Evolutionary conservation across 305 asterid genomes (phyloP).

Genomic region (Fraxinus floribunda): DNA sequence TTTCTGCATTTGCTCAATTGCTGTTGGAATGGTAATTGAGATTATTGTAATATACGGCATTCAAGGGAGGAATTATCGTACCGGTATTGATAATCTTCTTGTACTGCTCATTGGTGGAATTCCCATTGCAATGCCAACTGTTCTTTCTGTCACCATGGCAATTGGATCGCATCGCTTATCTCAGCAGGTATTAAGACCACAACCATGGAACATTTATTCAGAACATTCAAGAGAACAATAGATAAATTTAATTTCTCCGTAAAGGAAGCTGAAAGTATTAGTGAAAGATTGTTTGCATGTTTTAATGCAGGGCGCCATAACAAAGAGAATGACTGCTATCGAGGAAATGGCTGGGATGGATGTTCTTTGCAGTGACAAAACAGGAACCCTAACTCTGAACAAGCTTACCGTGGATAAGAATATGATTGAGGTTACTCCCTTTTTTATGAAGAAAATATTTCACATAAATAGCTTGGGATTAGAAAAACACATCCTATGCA

Average conservation of each 20-base stretch:
- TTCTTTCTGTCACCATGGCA: constrained; percentile 66
- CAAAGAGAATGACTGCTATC: constrained; percentile 73
- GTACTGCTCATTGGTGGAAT: constrained; percentile 62
- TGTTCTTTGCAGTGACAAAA: constrained; percentile 73
- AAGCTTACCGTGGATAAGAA: constrained; percentile 68
- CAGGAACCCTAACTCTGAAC: constrained; percentile 69
- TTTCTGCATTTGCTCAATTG: constrained; percentile 68
- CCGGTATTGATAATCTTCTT: constrained; percentile 54
- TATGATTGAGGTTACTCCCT: constrained; percentile 44
- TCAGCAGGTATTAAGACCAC: constrained; percentile 45
- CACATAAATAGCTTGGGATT: not conserved
- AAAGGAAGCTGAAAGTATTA: not conserved
- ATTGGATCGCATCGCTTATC: constrained; percentile 64
- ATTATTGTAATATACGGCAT: constrained; percentile 42
- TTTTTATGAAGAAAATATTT: not conserved
- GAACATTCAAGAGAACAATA: not conserved
- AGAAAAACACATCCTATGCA: not conserved
- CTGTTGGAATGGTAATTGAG: constrained; percentile 54
- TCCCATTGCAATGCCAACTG: constrained; percentile 73
- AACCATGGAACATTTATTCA: not conserved
- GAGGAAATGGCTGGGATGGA: constrained; percentile 85
- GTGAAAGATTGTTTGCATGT: not conserved
- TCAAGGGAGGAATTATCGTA: constrained; percentile 38
- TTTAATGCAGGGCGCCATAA: constrained; percentile 59
- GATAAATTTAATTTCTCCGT: not conserved